These are phyloP conservation scores for Sphagnum fallax DNA, from an alignment of 228 moss, liverwort and hornwort genomes.

Conservation along the genomic window DNA sequence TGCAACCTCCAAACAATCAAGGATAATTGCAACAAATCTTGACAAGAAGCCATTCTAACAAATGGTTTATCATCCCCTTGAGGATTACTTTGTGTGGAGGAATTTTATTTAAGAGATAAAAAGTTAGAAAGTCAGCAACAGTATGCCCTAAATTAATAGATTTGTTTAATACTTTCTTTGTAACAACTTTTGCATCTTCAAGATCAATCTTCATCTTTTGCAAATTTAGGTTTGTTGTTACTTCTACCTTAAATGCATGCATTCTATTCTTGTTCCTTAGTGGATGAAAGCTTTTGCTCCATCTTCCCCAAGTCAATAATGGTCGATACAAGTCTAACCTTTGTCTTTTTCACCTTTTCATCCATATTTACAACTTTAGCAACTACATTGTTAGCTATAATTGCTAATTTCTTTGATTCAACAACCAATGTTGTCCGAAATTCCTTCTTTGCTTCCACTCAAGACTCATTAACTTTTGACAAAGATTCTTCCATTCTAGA, in stretches of 20 bases:
- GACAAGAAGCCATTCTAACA: too few species aligned
- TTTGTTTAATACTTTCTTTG: constrained; percentile 23
- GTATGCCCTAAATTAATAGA: too few species aligned
- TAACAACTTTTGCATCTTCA: constrained; percentile 15
- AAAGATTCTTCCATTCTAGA: constrained; percentile 22
- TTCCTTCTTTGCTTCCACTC: constrained; percentile 15
- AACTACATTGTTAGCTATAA: neutral
- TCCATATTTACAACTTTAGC: constrained; percentile 18
- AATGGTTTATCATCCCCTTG: too few species aligned
- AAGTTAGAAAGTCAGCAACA: too few species aligned
- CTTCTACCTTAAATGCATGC: constrained; percentile 6
- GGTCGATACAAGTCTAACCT: neutral
- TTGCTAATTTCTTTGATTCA: constrained; percentile 2
- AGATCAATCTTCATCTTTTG: constrained; percentile 22
- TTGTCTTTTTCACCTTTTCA: constrained; percentile 15
- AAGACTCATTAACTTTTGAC: constrained; percentile 10
- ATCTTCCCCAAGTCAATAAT: constrained; percentile 22
- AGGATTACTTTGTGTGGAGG: too few species aligned
- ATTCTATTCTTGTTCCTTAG: constrained; percentile 23
- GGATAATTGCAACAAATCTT: too few species aligned
- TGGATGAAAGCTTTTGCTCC: constrained; percentile 1
- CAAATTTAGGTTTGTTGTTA: constrained; percentile 2
- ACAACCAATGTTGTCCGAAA: constrained; percentile 1
- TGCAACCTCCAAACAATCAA: too few species aligned
- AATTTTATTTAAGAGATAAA: too few species aligned